A percentile compares a stretch with the other conserved stretches of the same genome.
phyloP scores from a whole-genome alignment of 2,329 filamentous ascomycete genomes.

The Colletotrichum gigasporum region DNA sequence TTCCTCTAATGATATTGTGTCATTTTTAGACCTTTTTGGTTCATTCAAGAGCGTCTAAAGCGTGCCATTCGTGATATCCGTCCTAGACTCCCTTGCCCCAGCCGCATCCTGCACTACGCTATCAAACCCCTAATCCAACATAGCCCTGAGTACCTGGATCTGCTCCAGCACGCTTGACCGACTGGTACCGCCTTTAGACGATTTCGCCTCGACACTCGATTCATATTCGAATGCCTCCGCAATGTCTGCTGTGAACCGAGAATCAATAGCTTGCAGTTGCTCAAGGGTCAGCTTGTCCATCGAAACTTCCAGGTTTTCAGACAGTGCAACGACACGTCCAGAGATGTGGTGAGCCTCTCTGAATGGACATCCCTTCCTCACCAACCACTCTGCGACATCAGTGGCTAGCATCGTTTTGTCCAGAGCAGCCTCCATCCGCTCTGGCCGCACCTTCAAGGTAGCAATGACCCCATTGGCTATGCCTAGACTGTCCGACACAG shows the following conservation, averaged over 20 bases:
- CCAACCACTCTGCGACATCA: constrained; percentile 70
- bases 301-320: constrained; percentile 68
- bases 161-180: constrained; percentile 70
- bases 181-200: constrained; percentile 76
- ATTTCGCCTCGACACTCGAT: constrained; percentile 75
- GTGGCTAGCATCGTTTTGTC: constrained; percentile 80
- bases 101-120: too few relatives aligned
- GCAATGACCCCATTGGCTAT: constrained; percentile 79
- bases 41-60: too few relatives aligned
- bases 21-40: too few relatives aligned
- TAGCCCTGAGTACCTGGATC: constrained; percentile 55
- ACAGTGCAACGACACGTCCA: constrained; percentile 75
- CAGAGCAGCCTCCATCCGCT: constrained; percentile 76
- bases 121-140: constrained; percentile 39
- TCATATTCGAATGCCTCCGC: constrained; percentile 75
- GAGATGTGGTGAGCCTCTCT: constrained; percentile 82
- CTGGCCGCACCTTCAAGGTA: constrained; percentile 71
- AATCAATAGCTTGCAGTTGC: constrained; percentile 74
- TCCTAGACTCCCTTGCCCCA: too few relatives aligned
- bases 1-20: too few relatives aligned
- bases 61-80: too few relatives aligned
- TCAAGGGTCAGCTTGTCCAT: constrained; percentile 76
- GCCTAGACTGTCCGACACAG: constrained; percentile 75
- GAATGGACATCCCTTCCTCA: constrained; percentile 75
- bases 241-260: constrained; percentile 74